Evolutionary conservation across 805 yeast genomes (phyloP), one percentile per base, ranked within the genome.

Genomic region (Starmerella vaccinii): DNA sequence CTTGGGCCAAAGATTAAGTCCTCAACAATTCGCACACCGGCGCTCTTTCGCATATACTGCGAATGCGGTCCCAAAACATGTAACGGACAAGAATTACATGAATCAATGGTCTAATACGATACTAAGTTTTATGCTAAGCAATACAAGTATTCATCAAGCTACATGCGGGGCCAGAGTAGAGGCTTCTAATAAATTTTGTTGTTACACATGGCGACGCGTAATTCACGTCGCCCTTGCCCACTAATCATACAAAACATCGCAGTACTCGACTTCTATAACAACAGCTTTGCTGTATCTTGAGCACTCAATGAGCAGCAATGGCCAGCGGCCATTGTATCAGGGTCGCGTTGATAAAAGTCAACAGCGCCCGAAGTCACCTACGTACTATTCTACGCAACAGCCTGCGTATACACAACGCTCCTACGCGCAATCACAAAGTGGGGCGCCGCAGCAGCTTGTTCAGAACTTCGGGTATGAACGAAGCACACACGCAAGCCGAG

Each of bases 291-390:
- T 34, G 38, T 6, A 16, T 2, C 22, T 8, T 10, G 27, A 8
- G 43, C 21, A 16, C 34, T 26, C 34, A 41, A 41, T 41, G 45
- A 41, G 45, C 33, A 41, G 27, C 23, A n/a, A 18, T n/a, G 45
- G 45, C 45, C 45, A 16, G 23, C 12, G 23, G 24, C 45, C 45
- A 15, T n/a, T 19, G 23, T 41, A 26, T 18, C 45, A 8, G 5
- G 4, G 45, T 23, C 45, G 24, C 12, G 45, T 19, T 3, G 5
- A 39, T 5, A 39, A 26, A 13, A 2, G 13, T 6, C 43, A 13
- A 15, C 43, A 13, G 30, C 19, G 32, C 13, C 13, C 32, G 21
- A 30, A 22, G 32, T 22, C 15, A 2, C 32, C 41, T 19, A 18
- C 41, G 9, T 10, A 3, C 16, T 10, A 38, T 18, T 12, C 22